Base-by-base conservation (phyloP, 2,329 filamentous ascomycete genomes). In the Fusarium avenaceum region DNA sequence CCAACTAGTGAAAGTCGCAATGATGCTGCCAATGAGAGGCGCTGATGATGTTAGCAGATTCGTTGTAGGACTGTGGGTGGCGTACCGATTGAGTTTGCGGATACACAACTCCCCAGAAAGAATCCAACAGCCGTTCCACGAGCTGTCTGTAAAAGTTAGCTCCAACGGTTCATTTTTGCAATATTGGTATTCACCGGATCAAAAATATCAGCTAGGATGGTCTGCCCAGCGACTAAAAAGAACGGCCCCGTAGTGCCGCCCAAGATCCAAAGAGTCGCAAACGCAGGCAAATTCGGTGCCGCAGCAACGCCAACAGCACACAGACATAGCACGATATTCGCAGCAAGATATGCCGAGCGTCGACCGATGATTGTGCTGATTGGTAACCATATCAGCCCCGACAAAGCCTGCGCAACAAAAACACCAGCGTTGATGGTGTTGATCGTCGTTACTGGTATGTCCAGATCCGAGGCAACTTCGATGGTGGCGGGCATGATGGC, bases 1-100 rank as follows among this genome's bases (percentile, higher is more conserved):
- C 74, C 74, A 75, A 17, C 71, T 74, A 4, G 74, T 68, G 14
- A 63, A 75, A 0, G 74, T 76, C 0, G 72, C 72, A 15, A 75
- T 75, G 15, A 75, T 50, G 38, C 74, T 75, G 7, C 74, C 74
- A 0, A 76, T 24, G 11, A 74, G 44, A 2, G 72, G 72, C 9
- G 72, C 72, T 74, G 3, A 0, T 9, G 1, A 3, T 5, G 6
- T 70, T 42, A 67, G 57, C 48, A 4, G 9, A 7, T 8, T 6
- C 2, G 30, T 39, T 3, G 13, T 8, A 4, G 2, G 4, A 4
- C 9, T 3, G 4, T 1, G 4, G 17, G 17, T 20, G 30, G n/a
- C 72, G 60, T 19, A 74, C 72, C 72, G 26, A 74, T 74, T 0
- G 70, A 64, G 24, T 74, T 74, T 6, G 71, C 65, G 10, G 71